Evolutionary conservation across 805 yeast genomes (phyloP), one percentile per base, ranked within the genome.

Genomic region (Vanderwaltozyma tropicalis): DNA sequence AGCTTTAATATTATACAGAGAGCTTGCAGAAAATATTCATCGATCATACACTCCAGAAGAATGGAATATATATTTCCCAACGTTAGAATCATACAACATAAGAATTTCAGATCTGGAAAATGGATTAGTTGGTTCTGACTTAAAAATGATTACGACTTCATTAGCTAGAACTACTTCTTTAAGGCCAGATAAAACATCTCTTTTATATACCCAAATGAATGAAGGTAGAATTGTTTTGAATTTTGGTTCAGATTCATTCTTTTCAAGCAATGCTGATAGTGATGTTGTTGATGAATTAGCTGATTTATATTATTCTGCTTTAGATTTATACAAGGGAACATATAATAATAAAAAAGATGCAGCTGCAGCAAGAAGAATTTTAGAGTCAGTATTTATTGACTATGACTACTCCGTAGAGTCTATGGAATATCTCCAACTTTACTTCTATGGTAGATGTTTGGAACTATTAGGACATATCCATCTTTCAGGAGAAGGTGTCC

Each of bases 401-500:
- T 49, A 52, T 50, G 42, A 43, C 21, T 17, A 34, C 24, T 35
- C 49, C 38, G 40, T 39, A 9, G 35, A 31, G 13, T 22, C 27
- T 16, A 34, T 46, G 64, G 63, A 32, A 45, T 44, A 40, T 28
- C 25, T 66, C 44, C 53, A 55, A 35, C 43, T 39, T 27, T 41
- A 49, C 39, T 42, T 50, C 57, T 45, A 70, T 66, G 31, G 57
- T 39, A 45, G 49, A 40, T 64, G 72, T 40, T 57, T 71, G 2
- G 63, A 65, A 2, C 50, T 72, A 21, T 50, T 85, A 28, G 96
- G 89, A 0, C 80, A 72, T 40, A 69, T 85, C 72, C 76, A 75
- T 46, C 61, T 84, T 32, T 67, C 79, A 13, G 96, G 95, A 1
- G 82, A 78, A 43, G 94, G 92, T 0, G 63, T 67, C 0, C 63